phyloP scores from a whole-genome alignment of 1,284 basidiomycete species.

The Boletus semigastroideus region DNA sequence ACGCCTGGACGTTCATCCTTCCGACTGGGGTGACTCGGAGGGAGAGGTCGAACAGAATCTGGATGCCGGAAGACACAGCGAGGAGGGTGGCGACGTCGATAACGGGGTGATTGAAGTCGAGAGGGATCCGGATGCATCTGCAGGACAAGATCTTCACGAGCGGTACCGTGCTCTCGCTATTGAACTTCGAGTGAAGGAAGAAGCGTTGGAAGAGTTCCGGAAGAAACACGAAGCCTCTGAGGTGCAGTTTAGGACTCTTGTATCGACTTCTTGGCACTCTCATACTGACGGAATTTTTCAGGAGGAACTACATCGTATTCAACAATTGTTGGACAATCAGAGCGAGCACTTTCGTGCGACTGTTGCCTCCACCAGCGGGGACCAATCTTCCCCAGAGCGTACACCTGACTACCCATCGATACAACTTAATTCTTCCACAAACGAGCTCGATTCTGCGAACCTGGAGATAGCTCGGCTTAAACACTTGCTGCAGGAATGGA shows the following conservation, averaged over 20 bases:
- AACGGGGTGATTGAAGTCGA: conserved; percentile 3
- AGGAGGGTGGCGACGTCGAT: conserved; percentile 20
- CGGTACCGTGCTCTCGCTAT: conserved; percentile 17
- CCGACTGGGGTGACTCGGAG: conserved; percentile 24
- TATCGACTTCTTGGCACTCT: background rate
- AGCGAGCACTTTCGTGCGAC: conserved; percentile 21
- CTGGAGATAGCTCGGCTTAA: conserved; percentile 23
- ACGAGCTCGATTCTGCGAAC: conserved; percentile 16
- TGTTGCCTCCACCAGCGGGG: conserved; percentile 14
- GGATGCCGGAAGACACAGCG: conserved; percentile 14
- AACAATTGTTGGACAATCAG: conserved; percentile 16
- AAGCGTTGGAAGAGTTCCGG: conserved; percentile 19
- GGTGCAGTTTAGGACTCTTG: conserved; percentile 15
- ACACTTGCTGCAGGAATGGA: conserved; percentile 25
- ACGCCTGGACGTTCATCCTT: conserved; percentile 23
- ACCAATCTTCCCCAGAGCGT: conserved; percentile 4
- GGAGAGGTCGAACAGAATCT: conserved; percentile 29
- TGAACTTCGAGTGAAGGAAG: conserved; percentile 24
- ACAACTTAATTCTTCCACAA: conserved; percentile 2
- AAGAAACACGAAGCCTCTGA: conserved; percentile 17
- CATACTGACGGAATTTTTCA: conserved; percentile 9
- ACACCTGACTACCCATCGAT: conserved; percentile 6
- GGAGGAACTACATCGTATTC: conserved; percentile 22
- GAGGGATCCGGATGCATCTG: conserved; percentile 10
- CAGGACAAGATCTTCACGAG: conserved; percentile 10